Conservation (phyloP, 306 rosid species). For the Trifolium fragiferum region DNA sequence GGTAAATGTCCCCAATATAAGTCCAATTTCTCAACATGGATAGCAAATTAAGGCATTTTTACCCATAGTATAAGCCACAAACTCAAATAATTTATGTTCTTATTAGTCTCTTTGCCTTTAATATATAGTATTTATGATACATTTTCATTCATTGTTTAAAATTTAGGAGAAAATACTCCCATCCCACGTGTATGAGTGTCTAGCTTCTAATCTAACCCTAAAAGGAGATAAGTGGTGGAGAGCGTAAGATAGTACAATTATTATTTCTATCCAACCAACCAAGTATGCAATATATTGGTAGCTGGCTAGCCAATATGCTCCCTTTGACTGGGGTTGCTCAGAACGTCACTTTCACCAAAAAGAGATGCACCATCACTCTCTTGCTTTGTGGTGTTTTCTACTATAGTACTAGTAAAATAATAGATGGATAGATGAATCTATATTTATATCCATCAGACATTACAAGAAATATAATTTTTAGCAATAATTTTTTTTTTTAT, state of each 20-base stretch:
- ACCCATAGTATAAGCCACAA: not conserved
- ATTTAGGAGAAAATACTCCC: not conserved
- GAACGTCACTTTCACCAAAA: slow-evolving; percentile 77
- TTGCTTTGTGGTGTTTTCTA: not conserved
- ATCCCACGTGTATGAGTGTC: not conserved
- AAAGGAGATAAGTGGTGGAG: slow-evolving; percentile 28
- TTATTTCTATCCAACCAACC: slow-evolving; percentile 36
- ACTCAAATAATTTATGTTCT: not conserved
- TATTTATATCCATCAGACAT: too few species aligned
- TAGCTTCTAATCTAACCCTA: not conserved
- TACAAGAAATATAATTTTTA: too few species aligned
- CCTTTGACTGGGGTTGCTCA: slow-evolving; percentile 74
- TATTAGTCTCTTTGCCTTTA: not conserved
- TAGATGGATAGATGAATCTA: not conserved
- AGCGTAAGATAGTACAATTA: slow-evolving; percentile 51
- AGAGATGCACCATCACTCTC: slow-evolving; percentile 52
- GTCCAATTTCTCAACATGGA: not conserved
- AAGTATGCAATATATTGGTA: slow-evolving; percentile 41
- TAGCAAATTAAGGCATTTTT: not conserved
- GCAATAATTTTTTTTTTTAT: too few species aligned
- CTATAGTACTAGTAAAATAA: not conserved
- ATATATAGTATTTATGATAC: too few species aligned
- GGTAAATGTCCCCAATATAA: too few species aligned
- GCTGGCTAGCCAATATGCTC: slow-evolving; percentile 49
- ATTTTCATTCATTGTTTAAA: not conserved